These are phyloP conservation scores for Yamadazyma philogaea DNA, from an alignment of 805 yeast species.

Conservation along the genomic window DNA sequence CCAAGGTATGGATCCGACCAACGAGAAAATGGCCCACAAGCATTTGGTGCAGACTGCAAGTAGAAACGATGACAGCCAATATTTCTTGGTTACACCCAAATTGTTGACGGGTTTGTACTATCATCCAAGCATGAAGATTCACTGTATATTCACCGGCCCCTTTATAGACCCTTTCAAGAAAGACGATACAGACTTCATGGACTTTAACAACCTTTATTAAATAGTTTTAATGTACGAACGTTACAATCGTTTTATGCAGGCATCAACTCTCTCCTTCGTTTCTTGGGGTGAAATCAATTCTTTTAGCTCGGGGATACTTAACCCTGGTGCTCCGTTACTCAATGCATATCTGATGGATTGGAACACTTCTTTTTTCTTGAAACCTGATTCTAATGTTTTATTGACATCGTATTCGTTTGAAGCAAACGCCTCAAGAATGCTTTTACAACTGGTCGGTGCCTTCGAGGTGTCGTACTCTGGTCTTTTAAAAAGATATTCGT, in stretches of 20 bases:
- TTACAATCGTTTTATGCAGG: conserved; percentile 5
- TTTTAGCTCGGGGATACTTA: conserved; percentile 57
- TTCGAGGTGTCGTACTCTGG: conserved; percentile 28
- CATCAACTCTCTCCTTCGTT: conserved; percentile 23
- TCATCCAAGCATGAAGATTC: conserved; percentile 76
- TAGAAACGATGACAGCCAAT: conserved; percentile 58
- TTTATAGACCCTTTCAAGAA: conserved; percentile 20
- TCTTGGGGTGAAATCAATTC: conserved; percentile 50
- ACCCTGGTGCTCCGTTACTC: conserved; percentile 68
- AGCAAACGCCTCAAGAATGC: conserved; percentile 16
- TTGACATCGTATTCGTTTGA: conserved; percentile 11
- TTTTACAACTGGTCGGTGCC: conserved; percentile 13
- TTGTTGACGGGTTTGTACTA: conserved; percentile 73
- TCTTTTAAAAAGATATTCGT: conserved; percentile 47
- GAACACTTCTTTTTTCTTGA: conserved; percentile 44
- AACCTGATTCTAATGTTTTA: background rate
- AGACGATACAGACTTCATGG: conserved; percentile 27
- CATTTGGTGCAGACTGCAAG: conserved; percentile 86
- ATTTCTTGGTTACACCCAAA: conserved; percentile 91
- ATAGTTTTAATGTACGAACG: conserved; percentile 6
- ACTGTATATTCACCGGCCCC: conserved; percentile 61
- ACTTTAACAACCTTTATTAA: conserved; percentile 20
- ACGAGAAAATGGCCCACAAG: conserved; percentile 82
- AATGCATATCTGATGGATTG: conserved; percentile 64
- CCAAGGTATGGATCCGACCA: conserved; percentile 96